Evolutionary conservation across 2,329 filamentous ascomycete genomes (phyloP).

Genomic region (Penicillium sp.): DNA sequence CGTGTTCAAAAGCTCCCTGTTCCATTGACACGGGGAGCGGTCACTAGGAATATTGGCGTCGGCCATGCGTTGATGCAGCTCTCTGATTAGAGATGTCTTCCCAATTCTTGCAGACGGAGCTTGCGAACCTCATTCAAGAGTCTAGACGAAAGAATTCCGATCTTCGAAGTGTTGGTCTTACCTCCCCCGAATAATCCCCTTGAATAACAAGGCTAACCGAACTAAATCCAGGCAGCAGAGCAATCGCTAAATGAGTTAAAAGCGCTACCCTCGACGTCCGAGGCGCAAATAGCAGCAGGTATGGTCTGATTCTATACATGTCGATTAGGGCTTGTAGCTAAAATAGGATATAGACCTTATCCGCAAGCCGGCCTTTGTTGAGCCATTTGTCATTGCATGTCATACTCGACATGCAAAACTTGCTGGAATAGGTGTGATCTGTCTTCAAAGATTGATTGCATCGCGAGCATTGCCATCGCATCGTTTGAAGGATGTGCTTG

Average conservation of each 20-base stretch:
- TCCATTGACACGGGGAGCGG: slow-evolving; percentile 14
- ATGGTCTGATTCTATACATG: slow-evolving; percentile 19
- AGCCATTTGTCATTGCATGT: slow-evolving; percentile 92
- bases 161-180: slow-evolving; percentile 63
- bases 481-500: slow-evolving; percentile 80
- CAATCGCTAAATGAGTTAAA: slow-evolving; percentile 91
- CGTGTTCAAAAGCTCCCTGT: slow-evolving; percentile 4
- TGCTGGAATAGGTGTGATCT: slow-evolving; percentile 81
- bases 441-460: slow-evolving; percentile 84
- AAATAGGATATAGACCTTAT: slow-evolving; percentile 67
- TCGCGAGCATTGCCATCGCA: slow-evolving; percentile 75
- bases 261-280: slow-evolving; percentile 69
- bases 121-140: slow-evolving; percentile 89
- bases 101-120: slow-evolving; percentile 83
- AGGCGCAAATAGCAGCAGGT: slow-evolving; percentile 74
- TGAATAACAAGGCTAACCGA: slow-evolving; percentile 22
- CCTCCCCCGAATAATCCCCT: not conserved
- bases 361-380: slow-evolving; percentile 78
- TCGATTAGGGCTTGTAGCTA: not conserved
- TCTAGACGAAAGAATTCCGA: slow-evolving; percentile 94
- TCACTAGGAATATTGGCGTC: slow-evolving; percentile 3
- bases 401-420: slow-evolving; percentile 87
- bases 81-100: slow-evolving; percentile 70
- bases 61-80: slow-evolving; percentile 33
- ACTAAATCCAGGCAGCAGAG: slow-evolving; percentile 70